Conservation (phyloP, 2,329 filamentous ascomycete species). For the Thielaviopsis populi region DNA sequence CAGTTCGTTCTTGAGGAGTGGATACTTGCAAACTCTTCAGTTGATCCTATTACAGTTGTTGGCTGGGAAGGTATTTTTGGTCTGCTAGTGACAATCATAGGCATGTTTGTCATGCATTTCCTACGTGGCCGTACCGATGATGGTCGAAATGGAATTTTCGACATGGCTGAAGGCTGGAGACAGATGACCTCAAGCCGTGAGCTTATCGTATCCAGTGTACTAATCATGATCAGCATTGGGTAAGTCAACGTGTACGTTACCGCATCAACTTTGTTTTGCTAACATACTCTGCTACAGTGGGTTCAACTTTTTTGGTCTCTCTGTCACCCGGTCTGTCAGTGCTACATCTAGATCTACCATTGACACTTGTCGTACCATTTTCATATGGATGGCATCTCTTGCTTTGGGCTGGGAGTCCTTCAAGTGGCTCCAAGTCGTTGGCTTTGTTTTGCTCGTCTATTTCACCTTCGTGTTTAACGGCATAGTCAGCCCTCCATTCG, state of each 20-base stretch:
- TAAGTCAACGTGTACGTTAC: conserved; percentile 27
- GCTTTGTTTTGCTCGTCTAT: conserved; percentile 82
- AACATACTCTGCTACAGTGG: conserved; percentile 40
- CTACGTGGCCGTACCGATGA: conserved; percentile 57
- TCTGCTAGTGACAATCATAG: conserved; percentile 60
- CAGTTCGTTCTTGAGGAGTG: conserved; percentile 95
- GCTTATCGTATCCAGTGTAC: conserved; percentile 60
- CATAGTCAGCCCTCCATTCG: conserved; percentile 68
- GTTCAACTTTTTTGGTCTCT: conserved; percentile 97
- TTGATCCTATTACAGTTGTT: conserved; percentile 76
- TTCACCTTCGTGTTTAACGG: conserved; percentile 96
- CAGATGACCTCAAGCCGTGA: conserved; percentile 59
- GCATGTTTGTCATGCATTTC: conserved; percentile 68
- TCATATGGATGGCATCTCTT: conserved; percentile 94
- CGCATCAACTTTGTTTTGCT: conserved; percentile 15
- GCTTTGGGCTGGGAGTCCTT: conserved; percentile 92
- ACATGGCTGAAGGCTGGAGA: conserved; percentile 70
- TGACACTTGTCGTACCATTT: conserved; percentile 90
- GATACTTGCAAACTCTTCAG: conserved; percentile 52
- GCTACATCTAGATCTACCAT: conserved; percentile 92
- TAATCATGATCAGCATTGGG: conserved; percentile 98
- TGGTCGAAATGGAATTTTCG: conserved; percentile 73
- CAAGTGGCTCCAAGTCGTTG: conserved; percentile 88
- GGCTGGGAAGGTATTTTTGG: conserved; percentile 95
- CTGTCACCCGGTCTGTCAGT: conserved; percentile 75